These are phyloP conservation scores for Scutellaria minor DNA, from an alignment of 257 asterid genomes.

Conservation along the genomic window DNA sequence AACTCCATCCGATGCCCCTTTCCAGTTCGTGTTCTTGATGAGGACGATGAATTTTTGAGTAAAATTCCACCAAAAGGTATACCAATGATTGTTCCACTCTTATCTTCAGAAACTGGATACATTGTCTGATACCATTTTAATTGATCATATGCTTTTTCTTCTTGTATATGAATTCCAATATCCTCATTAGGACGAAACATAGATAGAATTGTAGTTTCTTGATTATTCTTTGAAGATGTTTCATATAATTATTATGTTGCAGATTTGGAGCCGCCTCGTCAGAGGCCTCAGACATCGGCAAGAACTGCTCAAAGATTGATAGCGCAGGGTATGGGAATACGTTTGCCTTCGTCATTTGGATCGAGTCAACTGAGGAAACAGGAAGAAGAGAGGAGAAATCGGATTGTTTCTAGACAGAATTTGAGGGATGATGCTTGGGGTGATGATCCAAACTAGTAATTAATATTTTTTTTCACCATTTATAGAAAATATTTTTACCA, in stretches of 20 bases:
- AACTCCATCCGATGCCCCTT: constrained; percentile 57
- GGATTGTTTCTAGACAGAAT: constrained; percentile 71
- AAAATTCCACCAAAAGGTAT: constrained; percentile 74
- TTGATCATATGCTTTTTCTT: too few species aligned
- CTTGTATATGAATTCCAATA: too few species aligned
- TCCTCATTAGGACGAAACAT: too few species aligned
- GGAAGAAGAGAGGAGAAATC: constrained; percentile 71
- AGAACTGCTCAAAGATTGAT: constrained; percentile 90
- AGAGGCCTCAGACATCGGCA: constrained; percentile 91
- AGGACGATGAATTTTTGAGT: constrained; percentile 60
- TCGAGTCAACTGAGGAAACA: constrained; percentile 65
- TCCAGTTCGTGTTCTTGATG: constrained; percentile 62
- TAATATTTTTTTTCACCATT: too few species aligned
- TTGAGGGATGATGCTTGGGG: constrained; percentile 98
- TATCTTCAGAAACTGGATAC: constrained; percentile 20
- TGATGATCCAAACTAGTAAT: constrained; percentile 46
- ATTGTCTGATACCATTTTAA: background rate
- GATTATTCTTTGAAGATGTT: too few species aligned
- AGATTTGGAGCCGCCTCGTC: constrained; percentile 93
- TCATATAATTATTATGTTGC: background rate
- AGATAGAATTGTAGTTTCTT: too few species aligned
- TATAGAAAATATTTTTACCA: too few species aligned
- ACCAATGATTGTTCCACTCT: background rate
- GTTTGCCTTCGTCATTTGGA: constrained; percentile 64
- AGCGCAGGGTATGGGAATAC: constrained; percentile 87